Evolutionary conservation across 192 early-diverging fungal species (phyloP).

Genomic region (Coemansia sp.): DNA sequence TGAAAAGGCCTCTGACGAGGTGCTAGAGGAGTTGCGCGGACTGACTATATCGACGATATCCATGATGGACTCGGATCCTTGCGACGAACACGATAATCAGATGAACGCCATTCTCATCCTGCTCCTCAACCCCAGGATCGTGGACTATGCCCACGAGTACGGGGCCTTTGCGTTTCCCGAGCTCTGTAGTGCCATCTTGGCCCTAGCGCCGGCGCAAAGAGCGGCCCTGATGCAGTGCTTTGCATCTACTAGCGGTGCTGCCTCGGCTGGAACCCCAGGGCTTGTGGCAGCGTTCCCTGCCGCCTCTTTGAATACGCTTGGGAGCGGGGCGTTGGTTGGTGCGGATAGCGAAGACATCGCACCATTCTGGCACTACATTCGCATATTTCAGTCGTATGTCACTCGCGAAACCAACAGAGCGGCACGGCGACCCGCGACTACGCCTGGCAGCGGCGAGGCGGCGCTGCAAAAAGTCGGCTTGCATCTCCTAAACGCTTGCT

Average conservation of each 20-base stretch:
- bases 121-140: constrained; percentile 44
- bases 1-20: constrained; percentile 7
- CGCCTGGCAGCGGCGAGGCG: constrained; percentile 11
- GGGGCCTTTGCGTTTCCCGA: constrained; percentile 37
- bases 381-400: constrained; percentile 43
- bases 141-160: constrained; percentile 31
- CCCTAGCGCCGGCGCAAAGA: constrained; percentile 26
- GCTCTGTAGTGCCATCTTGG: constrained; percentile 44
- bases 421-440: constrained; percentile 9
- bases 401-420: constrained; percentile 32
- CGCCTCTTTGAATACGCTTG: neutral
- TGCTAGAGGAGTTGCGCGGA: constrained; percentile 29
- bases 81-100: constrained; percentile 50
- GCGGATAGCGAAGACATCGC: neutral
- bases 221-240: constrained; percentile 43
- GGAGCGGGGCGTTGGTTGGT: neutral
- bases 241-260: constrained; percentile 5
- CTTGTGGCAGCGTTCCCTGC: neutral
- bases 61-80: constrained; percentile 42
- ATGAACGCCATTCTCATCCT: constrained; percentile 48
- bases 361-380: constrained; percentile 25
- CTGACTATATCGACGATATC: constrained; percentile 29
- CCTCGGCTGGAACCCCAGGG: neutral
- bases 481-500: constrained; percentile 21
- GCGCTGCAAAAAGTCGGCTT: constrained; percentile 35